Percentiles rank a stretch among this genome's conserved stretches.
Evolutionary conservation across 352 stramenopile species (phyloP).

Genomic region (Phytophthora constricta): DNA sequence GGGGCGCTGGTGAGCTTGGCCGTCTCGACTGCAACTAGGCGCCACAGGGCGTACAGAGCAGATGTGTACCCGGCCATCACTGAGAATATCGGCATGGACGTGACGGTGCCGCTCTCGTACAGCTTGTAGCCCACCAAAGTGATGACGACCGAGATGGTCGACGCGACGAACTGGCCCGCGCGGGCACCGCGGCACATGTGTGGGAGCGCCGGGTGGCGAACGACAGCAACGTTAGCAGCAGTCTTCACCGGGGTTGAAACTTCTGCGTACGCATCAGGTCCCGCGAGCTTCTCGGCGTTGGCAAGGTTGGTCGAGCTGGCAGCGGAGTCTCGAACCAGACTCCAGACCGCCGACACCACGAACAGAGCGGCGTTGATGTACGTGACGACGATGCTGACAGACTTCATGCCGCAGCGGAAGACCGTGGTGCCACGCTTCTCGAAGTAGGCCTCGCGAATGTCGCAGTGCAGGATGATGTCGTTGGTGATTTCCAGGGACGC

Average conservation of each 20-base stretch:
- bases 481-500: slow-evolving; percentile 28
- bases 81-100: slow-evolving; percentile 13
- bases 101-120: slow-evolving; percentile 10
- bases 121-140: slow-evolving; percentile 12
- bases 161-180: slow-evolving; percentile 5
- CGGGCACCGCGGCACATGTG: background rate
- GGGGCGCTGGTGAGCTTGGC: slow-evolving; percentile 6
- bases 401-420: slow-evolving; percentile 43
- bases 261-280: background rate
- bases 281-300: slow-evolving; percentile 1
- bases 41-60: slow-evolving; percentile 8
- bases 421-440: slow-evolving; percentile 26
- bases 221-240: background rate
- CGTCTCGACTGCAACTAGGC: slow-evolving; percentile 10
- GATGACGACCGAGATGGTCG: background rate
- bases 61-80: slow-evolving; percentile 9
- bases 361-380: slow-evolving; percentile 39
- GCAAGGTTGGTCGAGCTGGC: slow-evolving; percentile 6
- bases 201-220: background rate
- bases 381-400: slow-evolving; percentile 29
- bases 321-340: slow-evolving; percentile 17
- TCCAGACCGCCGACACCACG: slow-evolving; percentile 22
- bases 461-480: slow-evolving; percentile 16
- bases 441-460: slow-evolving; percentile 29
- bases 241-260: slow-evolving; percentile 3